Conservation (phyloP, 345 rosid species). For the Aurinia saxatilis region DNA sequence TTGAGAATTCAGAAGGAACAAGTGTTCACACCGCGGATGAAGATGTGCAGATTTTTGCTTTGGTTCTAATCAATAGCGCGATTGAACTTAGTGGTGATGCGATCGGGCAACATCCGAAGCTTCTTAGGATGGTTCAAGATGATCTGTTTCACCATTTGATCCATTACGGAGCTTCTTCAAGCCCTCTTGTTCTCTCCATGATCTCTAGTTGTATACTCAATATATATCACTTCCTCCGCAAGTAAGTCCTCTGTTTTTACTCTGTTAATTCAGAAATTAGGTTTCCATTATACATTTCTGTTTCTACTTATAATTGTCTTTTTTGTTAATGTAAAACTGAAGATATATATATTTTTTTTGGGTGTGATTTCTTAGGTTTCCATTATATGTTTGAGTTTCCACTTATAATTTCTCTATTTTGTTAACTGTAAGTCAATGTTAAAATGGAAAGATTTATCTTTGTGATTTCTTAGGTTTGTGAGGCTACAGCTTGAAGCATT, state of each 20-base stretch:
- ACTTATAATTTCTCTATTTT: not conserved
- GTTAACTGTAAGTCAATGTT: not conserved
- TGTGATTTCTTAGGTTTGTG: constrained; percentile 46
- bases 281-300: no score
- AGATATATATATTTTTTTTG: no score
- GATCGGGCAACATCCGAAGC: constrained; percentile 65
- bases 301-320: no score
- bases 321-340: not conserved
- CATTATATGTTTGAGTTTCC: no score
- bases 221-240: constrained; percentile 75
- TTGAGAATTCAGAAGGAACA: constrained; percentile 54
- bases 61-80: constrained; percentile 64
- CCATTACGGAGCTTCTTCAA: constrained; percentile 69
- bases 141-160: constrained; percentile 82
- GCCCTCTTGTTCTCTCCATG: constrained; percentile 75
- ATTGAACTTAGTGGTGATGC: constrained; percentile 77
- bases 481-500: constrained; percentile 92
- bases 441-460: no score
- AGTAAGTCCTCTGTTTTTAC: constrained; percentile 30
- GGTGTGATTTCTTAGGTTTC: no score
- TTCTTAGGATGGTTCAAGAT: constrained; percentile 72
- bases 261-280: no score
- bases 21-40: constrained; percentile 47
- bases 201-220: constrained; percentile 84
- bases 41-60: constrained; percentile 53